A percentile compares a stretch with the other conserved stretches of the same genome.
These are phyloP conservation scores for Nakazawaea ishiwadae DNA, from an alignment of 805 yeast species.

Conservation along the genomic window DNA sequence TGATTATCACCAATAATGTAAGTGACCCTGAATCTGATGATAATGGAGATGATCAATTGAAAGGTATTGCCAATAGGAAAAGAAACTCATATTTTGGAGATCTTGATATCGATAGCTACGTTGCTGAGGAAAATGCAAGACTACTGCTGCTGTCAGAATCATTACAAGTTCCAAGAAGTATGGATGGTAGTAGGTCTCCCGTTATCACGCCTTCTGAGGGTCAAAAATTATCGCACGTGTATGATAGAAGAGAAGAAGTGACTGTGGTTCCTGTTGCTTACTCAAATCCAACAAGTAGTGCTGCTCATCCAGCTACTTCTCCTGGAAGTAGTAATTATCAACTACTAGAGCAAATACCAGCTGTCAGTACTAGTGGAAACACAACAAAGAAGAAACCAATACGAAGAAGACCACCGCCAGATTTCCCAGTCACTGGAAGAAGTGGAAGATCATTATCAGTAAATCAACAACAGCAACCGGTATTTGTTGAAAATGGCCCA, in stretches of 20 bases:
- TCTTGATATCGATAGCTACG: slow-evolving; percentile 1
- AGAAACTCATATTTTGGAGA: slow-evolving; percentile 11
- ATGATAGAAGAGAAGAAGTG: slow-evolving; percentile 36
- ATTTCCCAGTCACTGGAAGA: slow-evolving; percentile 31
- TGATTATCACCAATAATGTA: slow-evolving; percentile 19
- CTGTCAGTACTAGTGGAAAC: background rate
- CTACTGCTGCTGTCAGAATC: background rate
- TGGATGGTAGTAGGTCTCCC: slow-evolving; percentile 7
- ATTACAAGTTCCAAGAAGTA: slow-evolving; percentile 2
- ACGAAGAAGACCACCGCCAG: slow-evolving; percentile 38
- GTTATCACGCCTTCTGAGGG: slow-evolving; percentile 10
- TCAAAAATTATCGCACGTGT: slow-evolving; percentile 16
- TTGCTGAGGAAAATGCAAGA: background rate
- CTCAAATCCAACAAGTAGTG: slow-evolving; percentile 14
- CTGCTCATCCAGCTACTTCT: background rate
- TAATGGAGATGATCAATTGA: background rate
- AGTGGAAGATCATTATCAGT: slow-evolving; percentile 32
- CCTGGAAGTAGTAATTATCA: slow-evolving; percentile 21
- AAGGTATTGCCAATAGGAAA: slow-evolving; percentile 8
- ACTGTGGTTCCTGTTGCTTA: slow-evolving; percentile 27
- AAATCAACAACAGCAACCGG: slow-evolving; percentile 26
- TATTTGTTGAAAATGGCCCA: slow-evolving; percentile 21
- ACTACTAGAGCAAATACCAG: too few relatives aligned
- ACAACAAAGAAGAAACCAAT: slow-evolving; percentile 5
- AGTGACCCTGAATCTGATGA: slow-evolving; percentile 8